Base-by-base conservation (phyloP, 202 grass and related monocot genomes). In the Saccharum hybrid region DNA sequence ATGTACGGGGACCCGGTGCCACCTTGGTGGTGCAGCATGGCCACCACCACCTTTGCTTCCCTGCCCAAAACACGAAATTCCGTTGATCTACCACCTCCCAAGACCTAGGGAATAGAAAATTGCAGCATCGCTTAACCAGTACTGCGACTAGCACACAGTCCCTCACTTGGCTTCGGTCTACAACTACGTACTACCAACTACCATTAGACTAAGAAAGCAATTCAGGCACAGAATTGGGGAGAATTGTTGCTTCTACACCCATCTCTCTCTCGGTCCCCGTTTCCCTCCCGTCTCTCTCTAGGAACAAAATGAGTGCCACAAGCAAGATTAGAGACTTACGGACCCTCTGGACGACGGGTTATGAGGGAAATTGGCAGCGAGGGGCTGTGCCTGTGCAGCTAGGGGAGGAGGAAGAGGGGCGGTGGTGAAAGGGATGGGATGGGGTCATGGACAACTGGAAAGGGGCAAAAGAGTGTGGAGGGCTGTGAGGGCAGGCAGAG, bases 361-460 rank as follows among this genome's bases (percentile, higher is more conserved):
- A 52, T 18, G 74, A 65, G 36, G 19, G 61, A 52, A 84, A 64
- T 56, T 69, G 86, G 69, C 33, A 80, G 57, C 71, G 7, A 56
- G 11, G 68, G 59, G 60, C 59, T 5, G 56, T 74, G 82, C 45
- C 59, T 5, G 56, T 74, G 82, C 45, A 39, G 67, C 36, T 60
- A 83, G 41, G 74, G 82, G 57, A 85, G 87, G 82, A 88, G 71
- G 87, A 69, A 69, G 81, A 62, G 69, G 34, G 82, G 76, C 64
- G 71, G 81, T 84, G 90, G 86, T 82, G 78, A 85, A 92, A 91
- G 88, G 75, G 83, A 62, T 81, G 88, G 64, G 86, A 80, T 83
- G 79, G 86, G 83, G 81, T 75, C 87, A 59, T 81, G 16, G 59
- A 89, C 90, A 89, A 92, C 87, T 89, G 81, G 87, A 92, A 84